phyloP scores from a whole-genome alignment of 2,329 filamentous ascomycete species.

The Xylariaceae sp. region DNA sequence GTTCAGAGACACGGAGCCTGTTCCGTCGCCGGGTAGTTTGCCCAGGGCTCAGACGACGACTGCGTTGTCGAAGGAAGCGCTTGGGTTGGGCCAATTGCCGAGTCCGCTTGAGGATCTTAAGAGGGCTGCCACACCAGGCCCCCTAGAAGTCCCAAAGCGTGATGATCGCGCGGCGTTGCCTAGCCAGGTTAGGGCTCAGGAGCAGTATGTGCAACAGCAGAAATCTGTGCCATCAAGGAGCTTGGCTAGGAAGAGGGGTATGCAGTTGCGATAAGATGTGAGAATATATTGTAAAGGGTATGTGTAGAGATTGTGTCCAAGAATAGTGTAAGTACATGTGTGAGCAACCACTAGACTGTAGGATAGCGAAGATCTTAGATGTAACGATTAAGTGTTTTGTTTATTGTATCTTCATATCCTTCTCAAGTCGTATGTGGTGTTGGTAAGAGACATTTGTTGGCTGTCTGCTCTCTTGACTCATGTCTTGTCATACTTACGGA shows the following conservation, averaged over 20 bases:
- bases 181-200: slow-evolving; percentile 11
- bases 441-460: too few species aligned
- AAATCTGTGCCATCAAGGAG: background rate
- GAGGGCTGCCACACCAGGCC: background rate
- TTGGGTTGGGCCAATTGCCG: background rate
- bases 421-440: too few species aligned
- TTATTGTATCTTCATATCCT: too few species aligned
- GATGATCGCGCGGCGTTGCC: slow-evolving; percentile 13
- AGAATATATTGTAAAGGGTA: background rate
- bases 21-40: background rate
- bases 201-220: background rate
- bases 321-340: too few species aligned
- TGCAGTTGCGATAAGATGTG: slow-evolving; percentile 1
- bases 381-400: too few species aligned
- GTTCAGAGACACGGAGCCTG: background rate
- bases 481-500: too few species aligned
- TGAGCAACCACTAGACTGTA: too few species aligned
- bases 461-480: too few species aligned
- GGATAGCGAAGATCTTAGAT: too few species aligned
- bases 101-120: background rate
- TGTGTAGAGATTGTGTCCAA: too few species aligned
- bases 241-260: slow-evolving; percentile 10
- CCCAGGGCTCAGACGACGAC: background rate
- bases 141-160: background rate
- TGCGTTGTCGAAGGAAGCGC: slow-evolving; percentile 1